Evolutionary conservation across 768 basidiomycete genomes (phyloP), one percentile per base, ranked within the genome.

Genomic region (Tricholoma hemisulphureum): DNA sequence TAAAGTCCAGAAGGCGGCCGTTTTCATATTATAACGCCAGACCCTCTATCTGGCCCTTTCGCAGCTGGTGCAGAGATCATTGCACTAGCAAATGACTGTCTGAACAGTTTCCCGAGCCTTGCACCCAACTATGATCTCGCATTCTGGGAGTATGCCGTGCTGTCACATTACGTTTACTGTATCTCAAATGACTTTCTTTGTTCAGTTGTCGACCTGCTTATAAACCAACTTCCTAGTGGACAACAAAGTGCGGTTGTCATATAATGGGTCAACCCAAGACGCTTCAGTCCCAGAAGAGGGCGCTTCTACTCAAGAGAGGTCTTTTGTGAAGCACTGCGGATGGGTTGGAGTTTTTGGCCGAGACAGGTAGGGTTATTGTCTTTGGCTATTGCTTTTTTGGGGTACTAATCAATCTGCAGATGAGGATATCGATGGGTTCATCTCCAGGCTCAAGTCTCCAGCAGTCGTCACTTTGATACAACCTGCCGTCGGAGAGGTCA

Each of bases 11-110:
- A 91, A 91, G 65, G 89, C 86, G 0, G 91, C 91, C 0, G 80
- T 89, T 20, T 86, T 93, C 60, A 95, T 68, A 91, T 95, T 53
- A 88, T 95, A 59, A 88, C 88, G 10, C 84, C 85, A 0, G 91
- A 93, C 64, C 65, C 88, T 31, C 75, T 73, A 37, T 77, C 72
- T 20, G 88, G 90, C 2, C 82, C 85, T 8, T 71, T 82, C 23
- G 89, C 88, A 10, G 86, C 91, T 14, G 83, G 82, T 8, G 90
- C 88, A 9, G 93, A 95, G 69, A 73, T 87, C 2, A 82, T 95
- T 49, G 77, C 86, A 2, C 76, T 93, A 14, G 81, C 85, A 14
- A 84, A 83, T 59, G 81, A 86, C 55, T 84, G 83, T 57, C 73
- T 94, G 29, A 81, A 86, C 43, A 82, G 79, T 55, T 93, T 92